Conservation (phyloP, 495 filamentous ascomycete genomes). For the Podospora pseudopauciseta region DNA sequence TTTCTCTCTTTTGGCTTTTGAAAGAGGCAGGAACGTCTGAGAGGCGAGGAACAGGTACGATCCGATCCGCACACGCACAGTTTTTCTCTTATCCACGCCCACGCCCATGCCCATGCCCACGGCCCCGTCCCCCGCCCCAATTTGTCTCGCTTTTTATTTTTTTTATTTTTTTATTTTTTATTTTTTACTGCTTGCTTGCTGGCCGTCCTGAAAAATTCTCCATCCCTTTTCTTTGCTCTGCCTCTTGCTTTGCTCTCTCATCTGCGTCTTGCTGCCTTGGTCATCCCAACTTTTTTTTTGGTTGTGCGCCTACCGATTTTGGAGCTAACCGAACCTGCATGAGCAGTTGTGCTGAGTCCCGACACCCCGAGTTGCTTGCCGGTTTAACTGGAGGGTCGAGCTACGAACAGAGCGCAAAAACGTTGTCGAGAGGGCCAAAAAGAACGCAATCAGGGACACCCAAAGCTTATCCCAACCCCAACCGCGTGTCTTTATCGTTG, state of each 20-base stretch:
- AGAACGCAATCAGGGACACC: neutral
- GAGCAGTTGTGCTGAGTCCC: constrained; percentile 23
- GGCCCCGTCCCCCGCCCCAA: neutral
- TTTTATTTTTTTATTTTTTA: too few relatives aligned
- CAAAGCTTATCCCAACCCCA: neutral
- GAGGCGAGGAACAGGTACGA: constrained; percentile 40
- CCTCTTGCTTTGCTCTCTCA: constrained; percentile 10
- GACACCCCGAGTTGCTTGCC: constrained; percentile 17
- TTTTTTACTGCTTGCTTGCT: too few relatives aligned
- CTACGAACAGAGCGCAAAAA: constrained; percentile 2
- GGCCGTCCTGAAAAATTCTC: neutral
- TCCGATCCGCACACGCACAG: neutral
- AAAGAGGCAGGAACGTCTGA: constrained; percentile 31
- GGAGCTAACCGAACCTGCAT: constrained; percentile 27
- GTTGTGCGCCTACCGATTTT: constrained; percentile 14
- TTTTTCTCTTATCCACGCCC: neutral
- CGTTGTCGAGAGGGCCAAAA: neutral
- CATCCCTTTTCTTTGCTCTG: neutral
- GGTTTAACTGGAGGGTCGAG: constrained; percentile 11
- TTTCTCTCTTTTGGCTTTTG: constrained; percentile 7
- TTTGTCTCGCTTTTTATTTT: neutral
- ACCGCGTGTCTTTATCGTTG: neutral
- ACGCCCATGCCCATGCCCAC: neutral
- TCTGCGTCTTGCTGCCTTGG: constrained; percentile 9
- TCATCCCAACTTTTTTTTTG: constrained; percentile 19